Evolutionary conservation across 805 yeast genomes (phyloP), one percentile per base, ranked within the genome.

Genomic region (Lachancea fermentati): DNA sequence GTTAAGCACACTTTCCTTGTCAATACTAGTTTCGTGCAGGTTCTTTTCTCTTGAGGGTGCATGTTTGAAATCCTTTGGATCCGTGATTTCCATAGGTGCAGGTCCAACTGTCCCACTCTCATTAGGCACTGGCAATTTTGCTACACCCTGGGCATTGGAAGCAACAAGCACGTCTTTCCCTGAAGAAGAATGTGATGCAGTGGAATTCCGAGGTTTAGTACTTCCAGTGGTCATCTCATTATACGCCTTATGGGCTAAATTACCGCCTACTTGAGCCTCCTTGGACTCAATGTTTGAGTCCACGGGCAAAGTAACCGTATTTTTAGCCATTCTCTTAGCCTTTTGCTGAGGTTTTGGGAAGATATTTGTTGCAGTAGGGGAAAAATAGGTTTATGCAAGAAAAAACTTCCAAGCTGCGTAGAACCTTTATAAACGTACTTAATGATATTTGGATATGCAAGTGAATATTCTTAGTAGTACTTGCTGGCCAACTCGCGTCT

Each of bases 401-500:
- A n/a, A n/a, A n/a, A n/a, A n/a, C n/a, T n/a, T n/a, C n/a, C n/a
- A n/a, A n/a, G n/a, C n/a, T n/a, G n/a, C n/a, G n/a, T n/a, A n/a
- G n/a, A n/a, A n/a, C n/a, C n/a, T n/a, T n/a, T n/a, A n/a, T n/a
- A n/a, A n/a, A n/a, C n/a, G n/a, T n/a, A n/a, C n/a, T n/a, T n/a
- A n/a, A n/a, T n/a, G n/a, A n/a, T n/a, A n/a, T n/a, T n/a, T n/a
- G n/a, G n/a, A n/a, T n/a, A n/a, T n/a, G n/a, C n/a, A n/a, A n/a
- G n/a, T n/a, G n/a, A n/a, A n/a, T 30, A 12, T 7, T 8, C 14
- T 34, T 28, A 42, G 37, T 37, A 42, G 38, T 60, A 61, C 29
- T 46, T 56, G 6, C 57, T 47, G 13, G 63, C 60, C 28, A 62
- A 45, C 30, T 60, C 65, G 5, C 53, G 46, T 41, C 65, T 58